Conservation (phyloP, 805 yeast genomes). For the Jamesozyma jinghongensis region DNA sequence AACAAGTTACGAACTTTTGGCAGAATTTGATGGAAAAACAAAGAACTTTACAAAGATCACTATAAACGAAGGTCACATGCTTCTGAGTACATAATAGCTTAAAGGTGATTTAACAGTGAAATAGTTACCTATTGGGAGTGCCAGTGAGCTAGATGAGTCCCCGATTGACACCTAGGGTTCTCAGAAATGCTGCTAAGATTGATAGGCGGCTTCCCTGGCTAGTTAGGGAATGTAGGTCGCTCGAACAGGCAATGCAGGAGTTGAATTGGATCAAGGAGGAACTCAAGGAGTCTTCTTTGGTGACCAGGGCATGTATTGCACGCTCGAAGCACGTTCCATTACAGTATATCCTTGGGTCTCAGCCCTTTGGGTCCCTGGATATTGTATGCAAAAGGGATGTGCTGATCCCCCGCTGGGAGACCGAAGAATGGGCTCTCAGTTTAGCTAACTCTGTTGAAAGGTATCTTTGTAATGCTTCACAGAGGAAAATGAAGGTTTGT, state of each 20-base stretch:
- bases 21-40: background rate
- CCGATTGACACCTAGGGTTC: slow-evolving; percentile 13
- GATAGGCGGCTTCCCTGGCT: slow-evolving; percentile 20
- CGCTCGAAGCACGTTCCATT: slow-evolving; percentile 57
- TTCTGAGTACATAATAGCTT: too few species aligned
- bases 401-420: slow-evolving; percentile 88
- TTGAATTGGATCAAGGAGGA: slow-evolving; percentile 22
- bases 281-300: slow-evolving; percentile 1
- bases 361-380: slow-evolving; percentile 72
- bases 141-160: slow-evolving; percentile 11
- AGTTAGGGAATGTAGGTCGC: slow-evolving; percentile 23
- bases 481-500: slow-evolving; percentile 28
- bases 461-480: background rate
- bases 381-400: slow-evolving; percentile 56
- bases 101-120: background rate
- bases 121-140: background rate
- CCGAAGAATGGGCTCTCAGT: slow-evolving; percentile 76
- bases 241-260: slow-evolving; percentile 19
- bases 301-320: slow-evolving; percentile 38
- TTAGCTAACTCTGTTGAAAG: slow-evolving; percentile 22
- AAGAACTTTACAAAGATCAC: slow-evolving; percentile 1
- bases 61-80: background rate
- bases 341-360: slow-evolving; percentile 76
- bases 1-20: background rate
- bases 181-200: slow-evolving; percentile 9